phyloP scores from a whole-genome alignment of 805 yeast genomes.

The Lipomyces orientalis region DNA sequence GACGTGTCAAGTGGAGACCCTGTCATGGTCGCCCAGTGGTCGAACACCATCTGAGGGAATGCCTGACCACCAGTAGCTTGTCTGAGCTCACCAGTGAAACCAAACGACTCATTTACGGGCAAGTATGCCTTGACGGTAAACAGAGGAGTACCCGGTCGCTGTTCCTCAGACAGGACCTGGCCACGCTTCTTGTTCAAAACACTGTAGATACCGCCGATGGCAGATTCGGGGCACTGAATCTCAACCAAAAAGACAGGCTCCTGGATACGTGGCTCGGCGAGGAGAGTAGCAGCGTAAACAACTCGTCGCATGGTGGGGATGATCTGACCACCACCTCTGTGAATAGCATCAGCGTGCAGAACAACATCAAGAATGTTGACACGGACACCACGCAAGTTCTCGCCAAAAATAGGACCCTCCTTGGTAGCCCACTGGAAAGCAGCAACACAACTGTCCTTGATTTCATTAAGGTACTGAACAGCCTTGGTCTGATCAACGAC shows the following conservation, averaged over 20 bases:
- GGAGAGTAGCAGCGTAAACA: constrained; percentile 95
- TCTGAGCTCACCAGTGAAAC: constrained; percentile 99
- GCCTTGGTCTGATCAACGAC: constrained; percentile 99
- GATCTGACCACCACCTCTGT: constrained; percentile 99
- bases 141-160: constrained; percentile 99
- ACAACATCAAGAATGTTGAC: constrained; percentile 98
- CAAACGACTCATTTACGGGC: constrained; percentile 99
- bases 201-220: constrained; percentile 99
- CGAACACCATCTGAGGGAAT: constrained; percentile 99
- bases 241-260: constrained; percentile 99
- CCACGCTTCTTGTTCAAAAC: constrained; percentile 98
- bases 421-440: constrained; percentile 99
- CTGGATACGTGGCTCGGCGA: constrained; percentile 98
- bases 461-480: constrained; percentile 97
- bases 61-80: constrained; percentile 99
- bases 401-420: constrained; percentile 99
- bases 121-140: constrained; percentile 99
- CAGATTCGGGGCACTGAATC: constrained; percentile 99
- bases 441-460: constrained; percentile 99
- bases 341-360: constrained; percentile 99
- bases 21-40: constrained; percentile 91
- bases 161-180: constrained; percentile 98
- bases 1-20: constrained; percentile 94
- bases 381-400: constrained; percentile 94
- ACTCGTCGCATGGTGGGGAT: constrained; percentile 99